phyloP scores from a whole-genome alignment of 2,329 filamentous ascomycete genomes.

The Aspergillus fischeri region DNA sequence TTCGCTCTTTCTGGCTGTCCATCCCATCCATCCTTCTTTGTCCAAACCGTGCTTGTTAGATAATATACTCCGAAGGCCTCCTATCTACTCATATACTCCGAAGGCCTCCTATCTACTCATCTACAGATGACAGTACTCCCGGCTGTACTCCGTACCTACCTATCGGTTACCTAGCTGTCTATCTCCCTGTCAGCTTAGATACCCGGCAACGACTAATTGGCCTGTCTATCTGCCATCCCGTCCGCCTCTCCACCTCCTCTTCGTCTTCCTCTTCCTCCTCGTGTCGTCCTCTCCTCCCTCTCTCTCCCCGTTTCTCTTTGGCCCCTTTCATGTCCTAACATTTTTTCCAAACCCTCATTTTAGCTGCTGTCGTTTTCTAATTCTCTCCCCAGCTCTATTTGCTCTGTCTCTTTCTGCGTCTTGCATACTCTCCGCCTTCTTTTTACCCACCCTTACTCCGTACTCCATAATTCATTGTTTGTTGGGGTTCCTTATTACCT shows the following conservation, averaged over 20 bases:
- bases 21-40: background rate
- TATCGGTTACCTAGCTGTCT: background rate
- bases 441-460: background rate
- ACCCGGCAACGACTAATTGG: background rate
- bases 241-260: constrained; percentile 3
- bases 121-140: background rate
- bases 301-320: constrained; percentile 5
- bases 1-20: background rate
- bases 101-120: background rate
- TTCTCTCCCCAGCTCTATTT: constrained; percentile 55
- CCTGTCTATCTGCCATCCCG: background rate
- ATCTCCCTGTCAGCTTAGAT: background rate
- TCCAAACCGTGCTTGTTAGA: background rate
- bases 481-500: constrained; percentile 11
- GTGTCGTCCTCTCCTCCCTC: constrained; percentile 7
- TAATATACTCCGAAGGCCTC: background rate
- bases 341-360: constrained; percentile 2
- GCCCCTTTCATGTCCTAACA: constrained; percentile 5
- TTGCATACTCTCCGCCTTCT: constrained; percentile 13
- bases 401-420: constrained; percentile 19
- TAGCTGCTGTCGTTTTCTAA: constrained; percentile 41
- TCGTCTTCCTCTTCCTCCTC: background rate
- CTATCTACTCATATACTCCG: too few species aligned
- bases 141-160: background rate
- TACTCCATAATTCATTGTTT: background rate